A percentile compares a stretch with the other conserved stretches of the same genome.
Conservation (phyloP, 768 basidiomycete species). For the Psilocybe tampanensis region DNA sequence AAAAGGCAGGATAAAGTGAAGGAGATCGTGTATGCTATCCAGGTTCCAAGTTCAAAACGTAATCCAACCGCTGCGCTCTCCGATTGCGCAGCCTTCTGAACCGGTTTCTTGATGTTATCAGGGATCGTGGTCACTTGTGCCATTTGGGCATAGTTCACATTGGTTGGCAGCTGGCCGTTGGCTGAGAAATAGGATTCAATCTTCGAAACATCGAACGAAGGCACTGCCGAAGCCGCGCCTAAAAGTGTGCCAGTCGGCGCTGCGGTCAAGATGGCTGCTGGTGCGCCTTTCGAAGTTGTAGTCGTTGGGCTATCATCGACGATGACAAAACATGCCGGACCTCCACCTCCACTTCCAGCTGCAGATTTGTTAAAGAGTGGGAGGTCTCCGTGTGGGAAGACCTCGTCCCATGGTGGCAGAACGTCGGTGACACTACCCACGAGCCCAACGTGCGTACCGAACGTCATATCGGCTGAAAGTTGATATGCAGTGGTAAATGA, state of each 20-base stretch:
- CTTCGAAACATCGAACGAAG: constrained; percentile 2
- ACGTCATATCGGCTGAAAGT: background rate
- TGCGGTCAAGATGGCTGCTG: background rate
- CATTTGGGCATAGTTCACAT: constrained; percentile 5
- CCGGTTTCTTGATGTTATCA: constrained; percentile 1
- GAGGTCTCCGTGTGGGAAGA: background rate
- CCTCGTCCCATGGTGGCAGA: background rate
- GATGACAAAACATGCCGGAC: background rate
- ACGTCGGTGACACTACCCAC: background rate
- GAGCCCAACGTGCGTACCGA: constrained; percentile 1
- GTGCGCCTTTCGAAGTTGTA: background rate
- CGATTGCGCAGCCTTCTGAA: constrained; percentile 1
- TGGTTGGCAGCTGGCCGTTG: constrained; percentile 2
- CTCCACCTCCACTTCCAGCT: background rate
- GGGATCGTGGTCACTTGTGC: background rate
- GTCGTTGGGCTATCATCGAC: background rate
- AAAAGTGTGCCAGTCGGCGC: constrained; percentile 1
- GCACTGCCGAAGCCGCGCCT: background rate
- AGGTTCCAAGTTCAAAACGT: too few relatives aligned
- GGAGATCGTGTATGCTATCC: too few relatives aligned
- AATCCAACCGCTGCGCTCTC: too few relatives aligned
- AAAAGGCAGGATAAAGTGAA: too few relatives aligned
- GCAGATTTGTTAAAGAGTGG: background rate
- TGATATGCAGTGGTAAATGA: constrained; percentile 4
- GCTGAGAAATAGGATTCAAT: constrained; percentile 3